Evolutionary conservation across 768 basidiomycete genomes (phyloP).

Genomic region (Mycena albidolilacea): DNA sequence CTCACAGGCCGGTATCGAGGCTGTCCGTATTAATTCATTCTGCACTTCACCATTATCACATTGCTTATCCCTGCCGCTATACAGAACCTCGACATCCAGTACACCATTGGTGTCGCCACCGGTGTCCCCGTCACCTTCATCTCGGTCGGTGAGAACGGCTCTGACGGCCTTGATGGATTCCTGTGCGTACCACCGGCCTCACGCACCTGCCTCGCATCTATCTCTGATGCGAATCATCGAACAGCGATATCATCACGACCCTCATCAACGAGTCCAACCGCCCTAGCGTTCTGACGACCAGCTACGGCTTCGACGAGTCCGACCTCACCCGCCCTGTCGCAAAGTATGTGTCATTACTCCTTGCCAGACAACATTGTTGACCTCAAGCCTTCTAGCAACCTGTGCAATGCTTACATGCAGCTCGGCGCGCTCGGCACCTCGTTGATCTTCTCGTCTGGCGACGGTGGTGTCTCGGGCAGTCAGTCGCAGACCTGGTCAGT

Average conservation of each 20-base stretch:
- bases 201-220: background rate
- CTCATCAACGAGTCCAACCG: conserved; percentile 25
- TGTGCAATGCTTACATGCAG: conserved; percentile 47
- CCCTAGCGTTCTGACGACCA: conserved; percentile 36
- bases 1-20: conserved; percentile 51
- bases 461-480: conserved; percentile 9
- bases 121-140: conserved; percentile 51
- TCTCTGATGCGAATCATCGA: no score
- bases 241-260: conserved; percentile 37
- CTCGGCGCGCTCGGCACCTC: conserved; percentile 45
- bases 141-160: conserved; percentile 46
- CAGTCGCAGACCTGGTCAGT: conserved; percentile 7
- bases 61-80: background rate
- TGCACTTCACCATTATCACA: background rate
- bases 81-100: conserved; percentile 42
- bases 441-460: conserved; percentile 15
- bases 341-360: background rate
- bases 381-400: background rate
- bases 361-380: background rate
- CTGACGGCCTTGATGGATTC: conserved; percentile 34
- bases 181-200: background rate
- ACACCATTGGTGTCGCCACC: conserved; percentile 52
- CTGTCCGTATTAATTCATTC: conserved; percentile 17
- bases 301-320: conserved; percentile 50
- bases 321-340: conserved; percentile 41